Percentiles rank a stretch among this genome's conserved stretches.
These are phyloP conservation scores for Magnaporthiopsis poae DNA, from an alignment of 2,329 filamentous ascomycete species.

Conservation along the genomic window DNA sequence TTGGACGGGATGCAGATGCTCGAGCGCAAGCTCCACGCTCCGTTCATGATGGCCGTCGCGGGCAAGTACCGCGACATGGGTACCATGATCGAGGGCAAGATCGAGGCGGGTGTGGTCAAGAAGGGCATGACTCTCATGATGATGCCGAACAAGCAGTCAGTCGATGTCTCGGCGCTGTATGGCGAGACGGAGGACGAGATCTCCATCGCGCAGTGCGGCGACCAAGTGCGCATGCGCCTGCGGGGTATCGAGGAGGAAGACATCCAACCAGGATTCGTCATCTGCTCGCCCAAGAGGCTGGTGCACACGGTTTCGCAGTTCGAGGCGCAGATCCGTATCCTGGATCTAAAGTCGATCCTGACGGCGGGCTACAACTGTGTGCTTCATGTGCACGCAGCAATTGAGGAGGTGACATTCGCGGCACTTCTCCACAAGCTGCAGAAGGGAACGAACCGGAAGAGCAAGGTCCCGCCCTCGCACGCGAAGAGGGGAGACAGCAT, in stretches of 20 bases:
- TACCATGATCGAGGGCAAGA: slow-evolving; percentile 94
- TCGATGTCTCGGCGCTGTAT: slow-evolving; percentile 77
- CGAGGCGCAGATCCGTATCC: slow-evolving; percentile 90
- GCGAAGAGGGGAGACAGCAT: slow-evolving; percentile 74
- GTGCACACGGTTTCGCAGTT: slow-evolving; percentile 85
- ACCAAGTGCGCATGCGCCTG: slow-evolving; percentile 85
- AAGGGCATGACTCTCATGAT: slow-evolving; percentile 78
- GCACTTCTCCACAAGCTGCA: slow-evolving; percentile 86
- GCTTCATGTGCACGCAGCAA: slow-evolving; percentile 90
- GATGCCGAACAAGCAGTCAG: slow-evolving; percentile 86
- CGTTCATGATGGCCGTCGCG: slow-evolving; percentile 99
- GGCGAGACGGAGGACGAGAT: slow-evolving; percentile 96
- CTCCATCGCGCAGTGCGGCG: slow-evolving; percentile 70
- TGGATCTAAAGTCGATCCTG: slow-evolving; percentile 89
- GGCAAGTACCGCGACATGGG: slow-evolving; percentile 97
- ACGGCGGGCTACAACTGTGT: slow-evolving; percentile 96
- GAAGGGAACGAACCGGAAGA: slow-evolving; percentile 86
- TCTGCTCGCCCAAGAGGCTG: slow-evolving; percentile 86
- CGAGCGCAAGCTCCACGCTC: slow-evolving; percentile 90
- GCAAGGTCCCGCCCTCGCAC: slow-evolving; percentile 85
- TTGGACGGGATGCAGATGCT: slow-evolving; percentile 62
- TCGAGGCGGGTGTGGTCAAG: slow-evolving; percentile 87
- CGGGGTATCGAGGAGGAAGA: slow-evolving; percentile 97
- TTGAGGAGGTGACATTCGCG: slow-evolving; percentile 91
- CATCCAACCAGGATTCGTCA: slow-evolving; percentile 85